These are phyloP conservation scores for Zalaria sp. DNA, from an alignment of 2,329 filamentous ascomycete genomes.

Conservation along the genomic window DNA sequence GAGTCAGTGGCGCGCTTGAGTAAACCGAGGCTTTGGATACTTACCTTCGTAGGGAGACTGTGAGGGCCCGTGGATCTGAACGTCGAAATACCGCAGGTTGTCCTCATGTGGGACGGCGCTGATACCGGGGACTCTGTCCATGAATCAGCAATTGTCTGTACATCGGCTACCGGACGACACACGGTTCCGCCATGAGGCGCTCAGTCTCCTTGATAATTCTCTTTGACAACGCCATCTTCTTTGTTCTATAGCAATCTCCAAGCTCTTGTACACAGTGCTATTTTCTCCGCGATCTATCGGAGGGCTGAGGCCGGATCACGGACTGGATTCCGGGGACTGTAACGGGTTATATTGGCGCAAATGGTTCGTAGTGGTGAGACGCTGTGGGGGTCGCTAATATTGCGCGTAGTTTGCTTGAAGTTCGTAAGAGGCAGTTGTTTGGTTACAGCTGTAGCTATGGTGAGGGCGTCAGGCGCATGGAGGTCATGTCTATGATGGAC, in stretches of 20 bases:
- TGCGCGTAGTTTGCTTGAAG: too few species aligned
- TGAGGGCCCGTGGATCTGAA: conserved; percentile 83
- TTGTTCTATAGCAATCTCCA: background rate
- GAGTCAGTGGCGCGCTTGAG: background rate
- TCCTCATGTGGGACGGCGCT: conserved; percentile 92
- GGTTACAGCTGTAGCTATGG: too few species aligned
- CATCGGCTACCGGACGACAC: conserved; percentile 23
- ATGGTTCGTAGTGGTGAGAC: background rate
- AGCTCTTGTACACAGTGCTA: background rate
- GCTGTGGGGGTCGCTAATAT: background rate
- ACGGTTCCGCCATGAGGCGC: conserved; percentile 92
- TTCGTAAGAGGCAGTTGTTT: too few species aligned
- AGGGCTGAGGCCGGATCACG: too few species aligned
- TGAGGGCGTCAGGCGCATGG: too few species aligned
- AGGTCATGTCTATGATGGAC: too few species aligned
- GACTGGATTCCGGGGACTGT: too few species aligned
- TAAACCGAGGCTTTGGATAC: conserved; percentile 8
- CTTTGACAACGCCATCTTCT: conserved; percentile 66
- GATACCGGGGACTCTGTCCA: conserved; percentile 75
- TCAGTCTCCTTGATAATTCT: conserved; percentile 98
- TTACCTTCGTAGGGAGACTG: conserved; percentile 90
- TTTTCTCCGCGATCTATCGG: background rate
- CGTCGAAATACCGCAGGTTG: conserved; percentile 95
- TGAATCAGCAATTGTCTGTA: conserved; percentile 1
- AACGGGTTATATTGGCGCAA: too few species aligned